Base-by-base conservation (phyloP, 1,139 yeast species). In the Pichia sp. region DNA sequence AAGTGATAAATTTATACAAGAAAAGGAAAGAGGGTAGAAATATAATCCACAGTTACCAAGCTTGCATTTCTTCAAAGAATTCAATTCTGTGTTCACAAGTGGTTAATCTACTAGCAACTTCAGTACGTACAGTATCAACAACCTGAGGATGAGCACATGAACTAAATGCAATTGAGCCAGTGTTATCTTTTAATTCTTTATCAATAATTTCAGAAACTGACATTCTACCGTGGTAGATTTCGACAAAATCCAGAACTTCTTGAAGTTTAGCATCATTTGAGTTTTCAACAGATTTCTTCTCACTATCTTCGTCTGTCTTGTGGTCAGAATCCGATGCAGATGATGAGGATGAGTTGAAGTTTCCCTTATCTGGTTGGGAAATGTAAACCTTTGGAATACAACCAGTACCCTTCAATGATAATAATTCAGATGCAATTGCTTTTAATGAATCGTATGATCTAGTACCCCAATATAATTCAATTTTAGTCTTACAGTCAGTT, bases 381-480 rank as follows among this genome's bases (percentile, higher is more conserved):
- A 75, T 70, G 51, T 69, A 74, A 5, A 75, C 58, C 10, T 69
- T 57, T 12, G 75, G 66, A 42, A 68, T 61, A 30, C 72, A 63
- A 11, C 61, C 56, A 4, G 71, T 63, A 31, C 60, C 63, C 46
- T 66, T 68, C 48, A 66, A 62, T 39, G 55, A 58, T 40, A 59
- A 36, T 41, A 74, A 64, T 60, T 75, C 83, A 37, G 65, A 71
- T 46, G 62, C 66, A 59, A 72, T 76, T 83, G 85, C 79, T 53
- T 73, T 76, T 44, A 80, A 57, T 3, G 79, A 70, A 47, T 68
- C 67, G 59, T 71, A 70, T 50, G 75, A 70, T 58, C 77, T 72
- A 20, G 77, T 68, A 22, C 70, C 67, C 80, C 83, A 75, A 59
- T 72, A 68, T 22, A 79, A 60, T 59, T 73, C 71, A 38, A 71